A percentile compares a stretch with the other conserved stretches of the same genome.
phyloP scores from a whole-genome alignment of 225 moss, liverwort and hornwort species.

The Physcomitrium patens region DNA sequence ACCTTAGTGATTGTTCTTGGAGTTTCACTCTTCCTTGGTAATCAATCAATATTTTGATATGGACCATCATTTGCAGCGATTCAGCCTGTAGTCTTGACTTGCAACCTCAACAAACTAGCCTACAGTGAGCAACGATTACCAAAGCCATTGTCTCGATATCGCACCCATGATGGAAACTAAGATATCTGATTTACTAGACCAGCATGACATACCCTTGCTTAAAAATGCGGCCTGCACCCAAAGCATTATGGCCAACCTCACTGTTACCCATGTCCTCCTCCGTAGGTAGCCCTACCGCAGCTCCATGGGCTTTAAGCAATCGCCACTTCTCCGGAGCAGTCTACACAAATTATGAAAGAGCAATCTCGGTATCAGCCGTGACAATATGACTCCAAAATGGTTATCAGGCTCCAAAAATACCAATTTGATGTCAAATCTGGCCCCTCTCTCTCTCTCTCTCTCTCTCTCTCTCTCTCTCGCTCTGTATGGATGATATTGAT shows the following conservation, averaged over 20 bases:
- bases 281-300: constrained; percentile 62
- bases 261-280: constrained; percentile 75
- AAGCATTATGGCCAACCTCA: constrained; percentile 71
- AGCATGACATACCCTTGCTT: constrained; percentile 56
- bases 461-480: too few species aligned
- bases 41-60: background rate
- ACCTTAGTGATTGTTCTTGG: too few species aligned
- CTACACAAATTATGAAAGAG: constrained; percentile 33
- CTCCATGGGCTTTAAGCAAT: constrained; percentile 55
- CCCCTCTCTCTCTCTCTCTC: too few species aligned
- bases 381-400: background rate
- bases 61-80: background rate
- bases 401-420: too few species aligned
- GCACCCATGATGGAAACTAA: background rate
- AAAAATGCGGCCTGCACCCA: constrained; percentile 69
- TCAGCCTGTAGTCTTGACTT: background rate
- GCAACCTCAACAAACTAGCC: background rate
- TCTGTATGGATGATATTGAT: too few species aligned
- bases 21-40: too few species aligned
- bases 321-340: constrained; percentile 70
- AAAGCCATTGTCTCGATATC: constrained; percentile 4
- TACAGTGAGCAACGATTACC: background rate
- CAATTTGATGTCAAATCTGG: too few species aligned
- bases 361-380: background rate
- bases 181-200: constrained; percentile 13